A percentile compares a stretch with the other conserved stretches of the same genome.
These are phyloP conservation scores for Suillus subaureus DNA, from an alignment of 768 basidiomycete genomes.

Conservation along the genomic window DNA sequence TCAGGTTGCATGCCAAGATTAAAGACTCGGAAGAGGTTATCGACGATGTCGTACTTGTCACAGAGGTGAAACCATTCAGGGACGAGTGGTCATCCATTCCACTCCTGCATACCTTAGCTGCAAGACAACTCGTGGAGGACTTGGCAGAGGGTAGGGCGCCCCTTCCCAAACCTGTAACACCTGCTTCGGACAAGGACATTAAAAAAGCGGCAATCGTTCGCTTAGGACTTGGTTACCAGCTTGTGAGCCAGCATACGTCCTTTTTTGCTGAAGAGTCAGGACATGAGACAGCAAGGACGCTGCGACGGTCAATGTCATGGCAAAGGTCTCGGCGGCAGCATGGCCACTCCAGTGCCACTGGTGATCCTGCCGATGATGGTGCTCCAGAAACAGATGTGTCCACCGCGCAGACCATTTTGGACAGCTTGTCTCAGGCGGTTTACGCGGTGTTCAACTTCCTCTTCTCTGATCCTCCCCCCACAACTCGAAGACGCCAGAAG, in stretches of 20 bases:
- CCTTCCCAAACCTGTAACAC: slow-evolving; percentile 32
- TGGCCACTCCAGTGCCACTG: background rate
- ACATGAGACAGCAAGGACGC: slow-evolving; percentile 19
- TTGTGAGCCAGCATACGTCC: slow-evolving; percentile 54
- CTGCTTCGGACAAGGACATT: slow-evolving; percentile 34
- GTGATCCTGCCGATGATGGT: background rate
- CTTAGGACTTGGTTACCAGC: slow-evolving; percentile 52
- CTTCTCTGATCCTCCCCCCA: background rate
- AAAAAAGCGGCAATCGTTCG: slow-evolving; percentile 49
- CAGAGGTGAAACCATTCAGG: slow-evolving; percentile 28
- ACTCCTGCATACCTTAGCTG: slow-evolving; percentile 57
- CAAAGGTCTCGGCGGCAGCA: slow-evolving; percentile 19
- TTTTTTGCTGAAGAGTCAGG: slow-evolving; percentile 55
- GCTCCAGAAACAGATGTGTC: background rate
- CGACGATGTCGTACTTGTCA: slow-evolving; percentile 27
- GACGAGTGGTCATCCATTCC: slow-evolving; percentile 22
- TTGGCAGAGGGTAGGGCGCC: slow-evolving; percentile 39
- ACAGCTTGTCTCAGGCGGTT: slow-evolving; percentile 21
- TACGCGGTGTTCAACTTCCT: slow-evolving; percentile 17
- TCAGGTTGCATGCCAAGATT: slow-evolving; percentile 31
- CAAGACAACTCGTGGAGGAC: slow-evolving; percentile 55
- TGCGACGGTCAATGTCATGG: slow-evolving; percentile 13
- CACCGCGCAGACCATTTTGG: slow-evolving; percentile 23
- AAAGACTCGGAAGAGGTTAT: slow-evolving; percentile 25
- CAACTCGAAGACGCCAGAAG: slow-evolving; percentile 4